Evolutionary conservation across 2,329 filamentous ascomycete genomes (phyloP), one percentile per base, ranked within the genome.

Genomic region (Fusarium sterilihyphosum): DNA sequence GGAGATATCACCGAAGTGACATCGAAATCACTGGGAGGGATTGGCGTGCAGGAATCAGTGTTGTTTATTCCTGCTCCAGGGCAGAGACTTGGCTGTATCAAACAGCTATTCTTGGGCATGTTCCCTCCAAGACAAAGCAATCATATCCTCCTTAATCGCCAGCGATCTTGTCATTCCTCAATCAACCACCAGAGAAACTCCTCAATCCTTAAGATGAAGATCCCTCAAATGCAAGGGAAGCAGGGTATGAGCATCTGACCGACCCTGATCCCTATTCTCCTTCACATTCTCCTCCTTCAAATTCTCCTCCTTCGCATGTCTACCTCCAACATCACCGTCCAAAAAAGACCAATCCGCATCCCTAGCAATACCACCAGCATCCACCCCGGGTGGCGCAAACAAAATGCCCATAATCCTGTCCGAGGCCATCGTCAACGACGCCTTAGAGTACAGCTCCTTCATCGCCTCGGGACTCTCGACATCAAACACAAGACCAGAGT

Each of bases 331-430:
- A 6, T 24, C 64, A 17, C n/a, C 24, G 12, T 18, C 8, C 13
- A 75, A 24, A 6, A 68, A 61, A 4, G 59, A 31, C 73, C 72
- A 75, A n/a, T 70, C 26, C 2, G 62, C 46, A 17, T 73, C 58
- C 10, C 31, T n/a, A 4, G 50, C 22, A 12, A 29, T 9, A 0
- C 53, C 57, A 1, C 35, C 56, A 22, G 31, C 37, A 3, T 43
- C 54, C 1, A 7, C 38, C 1, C 6, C 13, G 9, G 65, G 46
- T 14, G 73, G 69, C 2, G 59, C 54, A 61, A 75, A 75, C 40
- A 74, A 26, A 24, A 73, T 46, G 0, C 73, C 71, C 33, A 73
- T 65, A 3, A 73, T 44, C 14, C 61, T 43, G 11, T 43, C n/a
- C 2, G 70, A 65, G 0, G 38, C 49, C 1, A 65, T 50, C 3